These are phyloP conservation scores for Grammothele lineata DNA, from an alignment of 768 basidiomycete genomes.

Conservation along the genomic window DNA sequence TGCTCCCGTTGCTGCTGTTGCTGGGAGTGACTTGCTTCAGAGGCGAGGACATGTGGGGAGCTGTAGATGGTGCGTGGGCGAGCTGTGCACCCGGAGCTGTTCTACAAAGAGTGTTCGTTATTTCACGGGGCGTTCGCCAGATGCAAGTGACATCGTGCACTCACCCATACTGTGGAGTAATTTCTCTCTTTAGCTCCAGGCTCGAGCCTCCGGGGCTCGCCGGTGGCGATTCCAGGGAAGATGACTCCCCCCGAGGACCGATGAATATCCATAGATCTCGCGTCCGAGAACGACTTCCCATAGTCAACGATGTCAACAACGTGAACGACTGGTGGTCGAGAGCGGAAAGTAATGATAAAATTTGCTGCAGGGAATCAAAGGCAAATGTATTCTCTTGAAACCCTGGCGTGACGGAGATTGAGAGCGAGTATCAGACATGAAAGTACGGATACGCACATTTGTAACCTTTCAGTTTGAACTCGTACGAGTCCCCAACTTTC, in stretches of 20 bases:
- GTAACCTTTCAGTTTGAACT: conserved; percentile 81
- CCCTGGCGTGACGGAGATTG: conserved; percentile 47
- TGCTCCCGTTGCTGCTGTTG: conserved; percentile 12
- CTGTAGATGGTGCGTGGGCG: too few relatives aligned
- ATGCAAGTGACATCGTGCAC: not conserved
- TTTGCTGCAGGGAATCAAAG: conserved; percentile 67
- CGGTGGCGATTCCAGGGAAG: conserved; percentile 29
- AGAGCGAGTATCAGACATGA: conserved; percentile 1
- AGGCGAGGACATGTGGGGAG: conserved; percentile 16
- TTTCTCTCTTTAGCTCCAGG: conserved; percentile 28
- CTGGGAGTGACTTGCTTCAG: conserved; percentile 19
- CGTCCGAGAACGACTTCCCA: conserved; percentile 64
- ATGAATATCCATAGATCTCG: conserved; percentile 81
- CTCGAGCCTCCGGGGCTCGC: conserved; percentile 32
- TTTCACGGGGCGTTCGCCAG: too few relatives aligned
- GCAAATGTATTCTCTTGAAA: conserved; percentile 77
- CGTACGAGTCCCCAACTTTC: conserved; percentile 69
- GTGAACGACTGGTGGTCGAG: conserved; percentile 67
- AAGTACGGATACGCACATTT: conserved; percentile 47
- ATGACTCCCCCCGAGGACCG: conserved; percentile 34
- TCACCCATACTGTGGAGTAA: conserved; percentile 3
- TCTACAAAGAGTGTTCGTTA: too few relatives aligned
- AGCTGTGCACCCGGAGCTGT: too few relatives aligned
- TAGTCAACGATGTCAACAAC: conserved; percentile 64
- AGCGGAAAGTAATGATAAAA: conserved; percentile 60